Evolutionary conservation across 495 filamentous ascomycete species (phyloP).

Genomic region (Massariosphaeria phaeospora): DNA sequence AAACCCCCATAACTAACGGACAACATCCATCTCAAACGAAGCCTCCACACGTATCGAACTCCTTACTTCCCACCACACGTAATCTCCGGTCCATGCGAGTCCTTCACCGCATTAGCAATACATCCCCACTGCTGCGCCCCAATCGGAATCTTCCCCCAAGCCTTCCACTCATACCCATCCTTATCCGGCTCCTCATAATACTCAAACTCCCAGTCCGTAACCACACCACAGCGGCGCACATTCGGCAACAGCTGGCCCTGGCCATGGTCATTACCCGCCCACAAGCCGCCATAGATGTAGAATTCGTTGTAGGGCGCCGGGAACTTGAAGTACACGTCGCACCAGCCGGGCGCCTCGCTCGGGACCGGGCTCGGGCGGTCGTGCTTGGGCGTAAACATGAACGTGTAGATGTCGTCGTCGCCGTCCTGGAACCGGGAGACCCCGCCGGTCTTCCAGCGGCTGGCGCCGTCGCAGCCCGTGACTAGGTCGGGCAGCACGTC

Average conservation of each 20-base stretch:
- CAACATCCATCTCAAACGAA: no score
- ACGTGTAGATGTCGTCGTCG: neutral
- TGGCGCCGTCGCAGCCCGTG: neutral
- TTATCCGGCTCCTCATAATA: slow-evolving; percentile 1
- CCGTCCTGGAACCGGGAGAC: neutral
- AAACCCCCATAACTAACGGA: no score
- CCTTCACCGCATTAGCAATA: neutral
- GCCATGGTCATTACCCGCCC: slow-evolving; percentile 1
- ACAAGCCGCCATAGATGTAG: neutral
- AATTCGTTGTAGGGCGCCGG: slow-evolving; percentile 1
- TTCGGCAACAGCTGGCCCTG: neutral
- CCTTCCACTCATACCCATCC: neutral
- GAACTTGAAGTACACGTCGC: slow-evolving; percentile 8
- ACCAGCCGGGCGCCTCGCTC: neutral
- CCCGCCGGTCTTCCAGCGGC: neutral
- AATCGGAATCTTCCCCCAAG: neutral
- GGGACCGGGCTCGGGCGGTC: neutral
- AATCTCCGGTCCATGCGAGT: neutral
- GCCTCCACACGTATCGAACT: neutral
- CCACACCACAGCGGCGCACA: neutral
- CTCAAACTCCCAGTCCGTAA: neutral
- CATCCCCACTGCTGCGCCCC: slow-evolving; percentile 3
- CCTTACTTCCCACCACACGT: neutral
- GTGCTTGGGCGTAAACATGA: neutral
- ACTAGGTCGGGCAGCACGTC: neutral